Evolutionary conservation across 257 asterid species (phyloP), one percentile per base, ranked within the genome.

Genomic region (Solanum bulbocastanum): DNA sequence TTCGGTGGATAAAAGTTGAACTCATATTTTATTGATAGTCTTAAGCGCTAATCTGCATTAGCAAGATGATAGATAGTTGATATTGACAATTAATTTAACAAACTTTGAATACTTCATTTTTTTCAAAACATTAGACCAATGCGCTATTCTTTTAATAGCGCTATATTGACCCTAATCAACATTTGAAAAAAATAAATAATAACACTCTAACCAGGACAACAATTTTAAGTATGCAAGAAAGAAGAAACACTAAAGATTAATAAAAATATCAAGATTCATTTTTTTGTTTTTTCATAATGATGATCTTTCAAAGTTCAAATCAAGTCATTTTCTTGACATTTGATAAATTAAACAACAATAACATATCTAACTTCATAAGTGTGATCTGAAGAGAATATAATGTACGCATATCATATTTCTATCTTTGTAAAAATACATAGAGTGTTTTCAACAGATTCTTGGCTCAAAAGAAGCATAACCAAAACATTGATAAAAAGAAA

Each of bases 301-400:
- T 39, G 11, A 23, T 23, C 25, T 22, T 56, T 73, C 49, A 73
- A 73, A 33, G 75, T 14, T 32, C 78, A 71, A 32, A 68, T 0
- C 44, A 33, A 22, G 10, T 74, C 39, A 44, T 88, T 74, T 16
- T 88, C 83, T 73, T 86, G 93, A 72, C 88, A 75, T 85, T 90
- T 93, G 87, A 90, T 87, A 90, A 56, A 56, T 7, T 56, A 56
- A 56, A 56, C 2, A 68, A 68, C 12, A 68, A 66, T 13, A 66
- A 14, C 11, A 14, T 69, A 69, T 3, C 1, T 7, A 69, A 30
- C 5, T 30, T 14, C 1, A 30, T 8, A 27, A 68, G 1, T 68
- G 0, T 0, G 0, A 16, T 68, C 0, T 3, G 5, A 3, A 65
- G 0, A 65, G 72, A 4, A 56, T 56, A 20, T 56, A 9, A 60